Evolutionary conservation across 2,329 filamentous ascomycete genomes (phyloP), one percentile per base, ranked within the genome.

Genomic region (Aureobasidium sp.): DNA sequence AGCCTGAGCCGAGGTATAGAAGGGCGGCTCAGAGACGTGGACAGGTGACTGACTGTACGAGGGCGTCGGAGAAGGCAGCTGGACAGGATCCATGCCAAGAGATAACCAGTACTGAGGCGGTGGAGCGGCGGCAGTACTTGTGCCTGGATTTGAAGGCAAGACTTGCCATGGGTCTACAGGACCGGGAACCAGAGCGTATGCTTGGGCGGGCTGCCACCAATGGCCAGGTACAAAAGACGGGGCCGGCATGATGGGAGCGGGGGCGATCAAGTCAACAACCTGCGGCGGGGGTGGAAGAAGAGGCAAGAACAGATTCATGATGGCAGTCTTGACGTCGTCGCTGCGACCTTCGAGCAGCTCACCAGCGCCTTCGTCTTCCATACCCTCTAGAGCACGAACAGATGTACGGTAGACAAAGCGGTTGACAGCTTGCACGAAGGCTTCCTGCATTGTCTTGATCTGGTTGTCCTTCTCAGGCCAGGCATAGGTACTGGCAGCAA

Each of bases 381-480:
- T 82, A 62, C 94, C 94, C 78, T 99, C 94, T 60, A 99, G 83
- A 49, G 92, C 94, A 65, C 88, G 87, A 67, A 90, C 91, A 70
- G 90, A 86, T 17, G 93, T 92, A 72, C 91, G 88, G 79, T 89
- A 99, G 72, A 99, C 93, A 72, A 95, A 99, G 77, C 89, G 93
- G 85, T 99, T 99, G 79, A 93, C 87, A 67, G 92, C 90, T 79
- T 97, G 93, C 67, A 97, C 84, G 72, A 97, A 97, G 71, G 96
- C 91, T 64, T 97, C 91, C 74, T 97, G 94, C 70, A 97, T 82
- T 81, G 96, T 97, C 86, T 96, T 97, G 79, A 95, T 84, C 74
- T 97, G 93, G 69, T 88, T 83, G 71, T 97, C 92, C 83, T 97
- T 97, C 77, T 97, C 93, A 44, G 91, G 87, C 94, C 94, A 99